A percentile compares a stretch with the other conserved stretches of the same genome.
These are phyloP conservation scores for Saccharomycopsis sp. DNA, from an alignment of 805 yeast genomes.

Conservation along the genomic window DNA sequence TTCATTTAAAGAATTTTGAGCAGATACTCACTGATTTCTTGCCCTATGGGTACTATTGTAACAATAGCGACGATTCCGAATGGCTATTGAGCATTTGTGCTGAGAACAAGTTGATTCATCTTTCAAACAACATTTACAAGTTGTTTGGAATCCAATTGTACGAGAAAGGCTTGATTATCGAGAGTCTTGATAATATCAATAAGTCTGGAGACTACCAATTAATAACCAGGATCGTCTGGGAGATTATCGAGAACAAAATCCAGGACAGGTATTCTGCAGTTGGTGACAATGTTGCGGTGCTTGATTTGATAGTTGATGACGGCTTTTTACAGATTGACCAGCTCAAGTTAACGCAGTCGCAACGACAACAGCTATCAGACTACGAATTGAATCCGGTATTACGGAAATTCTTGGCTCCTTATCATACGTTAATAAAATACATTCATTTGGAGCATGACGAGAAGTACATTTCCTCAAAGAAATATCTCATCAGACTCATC, in stretches of 20 bases:
- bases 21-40: slow-evolving; percentile 48
- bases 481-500: slow-evolving; percentile 35
- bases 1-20: slow-evolving; percentile 39
- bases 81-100: slow-evolving; percentile 75
- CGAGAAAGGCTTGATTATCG: slow-evolving; percentile 50
- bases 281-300: slow-evolving; percentile 7
- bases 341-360: slow-evolving; percentile 16
- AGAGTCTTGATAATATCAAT: slow-evolving; percentile 58
- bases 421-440: slow-evolving; percentile 54
- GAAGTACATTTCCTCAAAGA: slow-evolving; percentile 27
- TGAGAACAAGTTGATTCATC: slow-evolving; percentile 50
- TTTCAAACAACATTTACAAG: slow-evolving; percentile 50
- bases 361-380: slow-evolving; percentile 3
- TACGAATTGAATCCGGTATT: slow-evolving; percentile 45
- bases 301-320: slow-evolving; percentile 1
- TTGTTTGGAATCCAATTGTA: slow-evolving; percentile 42
- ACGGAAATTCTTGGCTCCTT: slow-evolving; percentile 65
- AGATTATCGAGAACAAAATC: slow-evolving; percentile 50
- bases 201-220: slow-evolving; percentile 52
- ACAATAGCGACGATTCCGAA: slow-evolving; percentile 69
- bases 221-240: slow-evolving; percentile 49
- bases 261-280: background rate
- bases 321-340: slow-evolving; percentile 24
- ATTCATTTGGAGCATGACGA: slow-evolving; percentile 31
- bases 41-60: slow-evolving; percentile 50